These are phyloP conservation scores for Fusarium phyllophilum DNA, from an alignment of 2,329 filamentous ascomycete genomes.

Conservation along the genomic window DNA sequence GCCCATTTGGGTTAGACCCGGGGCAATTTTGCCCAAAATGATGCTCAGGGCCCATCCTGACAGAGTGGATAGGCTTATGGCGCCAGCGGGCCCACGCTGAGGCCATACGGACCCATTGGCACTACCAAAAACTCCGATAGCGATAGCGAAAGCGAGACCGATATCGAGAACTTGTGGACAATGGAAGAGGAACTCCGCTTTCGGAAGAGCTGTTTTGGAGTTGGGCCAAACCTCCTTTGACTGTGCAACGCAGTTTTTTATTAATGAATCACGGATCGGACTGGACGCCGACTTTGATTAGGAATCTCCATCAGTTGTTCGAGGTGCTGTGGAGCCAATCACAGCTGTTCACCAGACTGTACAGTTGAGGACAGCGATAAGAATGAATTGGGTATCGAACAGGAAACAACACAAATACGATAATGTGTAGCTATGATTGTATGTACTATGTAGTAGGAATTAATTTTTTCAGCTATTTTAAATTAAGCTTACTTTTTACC, in stretches of 20 bases:
- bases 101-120: background rate
- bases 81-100: background rate
- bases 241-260: rapidly evolving
- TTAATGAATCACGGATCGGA: background rate
- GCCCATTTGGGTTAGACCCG: background rate
- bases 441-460: no score
- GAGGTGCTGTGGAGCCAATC: background rate
- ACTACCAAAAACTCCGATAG: background rate
- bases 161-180: background rate
- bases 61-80: background rate
- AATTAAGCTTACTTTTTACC: background rate
- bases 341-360: background rate
- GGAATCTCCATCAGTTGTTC: no score
- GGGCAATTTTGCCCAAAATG: background rate
- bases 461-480: background rate
- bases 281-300: background rate
- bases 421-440: no score
- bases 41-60: background rate
- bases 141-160: background rate
- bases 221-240: background rate
- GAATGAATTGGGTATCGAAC: rapidly evolving
- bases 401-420: background rate
- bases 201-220: background rate
- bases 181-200: background rate
- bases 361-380: background rate